Base-by-base conservation (phyloP, 225 moss, liverwort and hornwort species). In the Pseudisothecium myosuroides region DNA sequence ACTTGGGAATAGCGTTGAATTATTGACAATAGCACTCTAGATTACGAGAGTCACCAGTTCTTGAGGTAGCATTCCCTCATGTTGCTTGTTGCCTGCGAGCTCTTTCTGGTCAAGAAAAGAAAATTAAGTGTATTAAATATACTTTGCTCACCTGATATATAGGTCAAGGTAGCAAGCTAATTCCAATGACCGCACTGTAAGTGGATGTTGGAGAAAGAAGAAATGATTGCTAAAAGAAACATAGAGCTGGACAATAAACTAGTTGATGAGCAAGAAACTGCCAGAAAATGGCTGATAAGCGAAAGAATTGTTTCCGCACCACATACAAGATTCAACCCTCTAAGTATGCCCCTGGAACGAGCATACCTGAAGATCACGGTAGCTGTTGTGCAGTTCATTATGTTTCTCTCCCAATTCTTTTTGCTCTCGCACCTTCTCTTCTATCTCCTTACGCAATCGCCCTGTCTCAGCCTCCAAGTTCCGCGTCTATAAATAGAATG, bases 351-450 rank as follows among this genome's bases (percentile, higher is more conserved):
- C 54, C 45, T 67, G 34, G 58, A 86, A 77, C 79, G 81, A 88
- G 65, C 74, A 67, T 88, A 93, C 94, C 90, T 94, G 92, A 68
- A 94, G 89, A 86, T 91, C 93, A 81, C 64, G n/a, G 89, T 92
- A 92, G 65, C 88, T 93, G 59, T 89, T 59, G 69, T 88, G 92
- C 49, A 94, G 90, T 86, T 64, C 86, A 58, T 81, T 89, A 68
- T 88, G 90, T 84, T 90, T 92, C 32, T 88, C 93, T 88, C 90
- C 89, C 47, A 93, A 52, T 37, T 88, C 92, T 87, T 84, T 92
- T 66, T 90, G 88, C 63, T 93, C 92, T 86, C 82, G 88, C 62
- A 68, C 87, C 86, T 88, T 92, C 62, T 87, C 92, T 80, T 93
- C 91, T 82, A 93, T 83, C 87, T 93, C 90, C 90, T 93, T 91